Evolutionary conservation across 768 basidiomycete genomes (phyloP).

Genomic region (Xerocomellus dryophilus): DNA sequence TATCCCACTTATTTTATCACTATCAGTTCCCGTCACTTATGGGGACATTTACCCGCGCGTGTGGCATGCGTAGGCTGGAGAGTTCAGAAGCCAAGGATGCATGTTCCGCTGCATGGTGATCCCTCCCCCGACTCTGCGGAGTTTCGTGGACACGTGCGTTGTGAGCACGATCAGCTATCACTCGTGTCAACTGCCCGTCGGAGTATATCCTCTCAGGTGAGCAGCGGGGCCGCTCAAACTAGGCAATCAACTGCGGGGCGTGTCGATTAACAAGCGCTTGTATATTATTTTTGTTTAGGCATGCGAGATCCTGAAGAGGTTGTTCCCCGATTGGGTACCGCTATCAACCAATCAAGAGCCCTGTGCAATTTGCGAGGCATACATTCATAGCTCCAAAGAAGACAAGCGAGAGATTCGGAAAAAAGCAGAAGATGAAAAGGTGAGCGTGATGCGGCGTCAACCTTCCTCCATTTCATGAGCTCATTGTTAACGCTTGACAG

Average conservation of each 20-base stretch:
- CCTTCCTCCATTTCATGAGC: constrained; percentile 17
- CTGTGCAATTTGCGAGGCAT: constrained; percentile 64
- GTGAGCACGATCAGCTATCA: constrained; percentile 66
- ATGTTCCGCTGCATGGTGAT: constrained; percentile 53
- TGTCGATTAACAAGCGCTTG: constrained; percentile 15
- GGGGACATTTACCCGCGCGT: not conserved
- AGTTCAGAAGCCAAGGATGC: constrained; percentile 72
- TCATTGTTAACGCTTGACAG: constrained; percentile 35
- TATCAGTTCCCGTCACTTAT: constrained; percentile 12
- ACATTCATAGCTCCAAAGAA: constrained; percentile 53
- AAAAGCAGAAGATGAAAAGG: constrained; percentile 79
- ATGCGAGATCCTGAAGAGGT: constrained; percentile 45
- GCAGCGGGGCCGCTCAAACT: constrained; percentile 12
- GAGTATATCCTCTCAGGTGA: constrained; percentile 61
- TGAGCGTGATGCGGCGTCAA: constrained; percentile 22
- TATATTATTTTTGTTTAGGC: constrained; percentile 43
- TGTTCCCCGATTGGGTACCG: constrained; percentile 69
- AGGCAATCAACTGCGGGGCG: constrained; percentile 10
- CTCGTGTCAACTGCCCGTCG: constrained; percentile 54
- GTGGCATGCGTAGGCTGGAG: constrained; percentile 61
- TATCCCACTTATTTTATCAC: constrained; percentile 24
- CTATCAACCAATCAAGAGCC: constrained; percentile 45
- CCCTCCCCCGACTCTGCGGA: constrained; percentile 62
- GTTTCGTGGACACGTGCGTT: constrained; percentile 59
- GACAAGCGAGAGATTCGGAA: constrained; percentile 61